Base-by-base conservation (phyloP, 2,329 filamentous ascomycete genomes). In the Cercospora brassicicola region DNA sequence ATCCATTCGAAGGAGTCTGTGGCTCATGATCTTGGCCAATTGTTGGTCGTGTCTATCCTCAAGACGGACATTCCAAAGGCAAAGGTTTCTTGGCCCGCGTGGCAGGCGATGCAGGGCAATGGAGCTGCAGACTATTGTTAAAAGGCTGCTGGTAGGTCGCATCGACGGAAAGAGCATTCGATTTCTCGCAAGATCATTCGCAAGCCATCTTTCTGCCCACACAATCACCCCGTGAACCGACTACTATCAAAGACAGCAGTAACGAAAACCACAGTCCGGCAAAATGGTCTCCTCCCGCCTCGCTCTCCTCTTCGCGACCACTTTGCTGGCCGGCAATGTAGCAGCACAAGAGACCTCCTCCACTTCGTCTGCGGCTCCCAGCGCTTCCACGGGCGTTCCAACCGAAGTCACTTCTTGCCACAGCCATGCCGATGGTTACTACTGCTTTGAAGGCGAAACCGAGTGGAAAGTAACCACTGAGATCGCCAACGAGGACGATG, bases 381-480 rank as follows among this genome's bases (percentile, higher is more conserved):
- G 15, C 28, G 62, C 55, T 26, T 20, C 62, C 15, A 64, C 62
- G 2, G 62, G 26, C 18, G 62, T 64, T 26, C 51, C 62, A 7
- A 64, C 62, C n/a, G 62, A 56, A 45, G 51, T 64, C n/a, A 59
- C 18, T 3, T 30, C 23, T 33, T 64, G 62, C 62, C 62, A 64
- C 53, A 59, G 42, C 20, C 62, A 64, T 13, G 36, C 48, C 30
- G 62, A 64, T 8, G 62, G 62, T 23, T 57, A 45, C n/a, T 64
- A 64, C 51, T 64, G 62, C 62, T 64, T 64, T 31, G 48, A 56
- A 42, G 62, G 62, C 31, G 48, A 64, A 15, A 20, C 20, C 48
- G 62, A 64, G n/a, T 64, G 62, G 62, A 51, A 64, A 18, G 33
- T 64, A 7, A 57, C 62, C n/a, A 57, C 26, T 23, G 62, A 57